Percentiles rank a stretch among this genome's conserved stretches.
These are phyloP conservation scores for Penicillium canariense DNA, from an alignment of 495 filamentous ascomycete species.

Conservation along the genomic window DNA sequence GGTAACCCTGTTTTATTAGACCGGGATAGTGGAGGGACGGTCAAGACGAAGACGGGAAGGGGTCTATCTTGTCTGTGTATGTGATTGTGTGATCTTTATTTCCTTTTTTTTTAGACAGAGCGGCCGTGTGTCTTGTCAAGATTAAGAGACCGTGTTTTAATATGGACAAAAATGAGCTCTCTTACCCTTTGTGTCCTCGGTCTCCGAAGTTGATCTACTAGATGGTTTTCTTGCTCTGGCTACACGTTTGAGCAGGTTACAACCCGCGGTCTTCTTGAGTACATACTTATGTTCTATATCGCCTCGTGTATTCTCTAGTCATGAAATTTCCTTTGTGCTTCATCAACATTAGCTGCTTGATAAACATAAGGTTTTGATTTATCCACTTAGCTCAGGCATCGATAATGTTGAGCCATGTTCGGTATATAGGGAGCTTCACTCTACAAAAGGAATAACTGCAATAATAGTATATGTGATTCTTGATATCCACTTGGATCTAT, in stretches of 20 bases:
- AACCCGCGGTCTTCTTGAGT: conserved; percentile 27
- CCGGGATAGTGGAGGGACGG: conserved; percentile 17
- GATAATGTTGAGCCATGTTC: not conserved
- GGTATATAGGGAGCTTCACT: not conserved
- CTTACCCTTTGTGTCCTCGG: conserved; percentile 24
- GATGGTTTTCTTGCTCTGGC: conserved; percentile 9
- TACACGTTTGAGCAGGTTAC: conserved; percentile 2
- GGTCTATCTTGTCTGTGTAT: conserved; percentile 31
- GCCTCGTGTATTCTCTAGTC: conserved; percentile 33
- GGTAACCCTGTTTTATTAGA: conserved; percentile 22
- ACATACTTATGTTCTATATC: conserved; percentile 36
- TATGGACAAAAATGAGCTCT: conserved; percentile 46
- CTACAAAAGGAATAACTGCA: not conserved
- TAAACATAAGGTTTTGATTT: not conserved
- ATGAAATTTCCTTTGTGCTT: conserved; percentile 32
- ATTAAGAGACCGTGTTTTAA: conserved; percentile 49
- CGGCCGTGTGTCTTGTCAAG: conserved; percentile 42
- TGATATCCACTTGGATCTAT: conserved; percentile 5
- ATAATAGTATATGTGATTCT: conserved; percentile 15
- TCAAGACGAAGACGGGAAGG: conserved; percentile 18
- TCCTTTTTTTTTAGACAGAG: conserved; percentile 41
- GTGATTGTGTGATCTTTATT: conserved; percentile 29
- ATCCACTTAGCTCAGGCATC: not conserved
- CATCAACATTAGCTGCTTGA: not conserved
- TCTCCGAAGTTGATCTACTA: conserved; percentile 22